Evolutionary conservation across 1,284 basidiomycete species (phyloP).

Genomic region (Singerocomus inundabilis): DNA sequence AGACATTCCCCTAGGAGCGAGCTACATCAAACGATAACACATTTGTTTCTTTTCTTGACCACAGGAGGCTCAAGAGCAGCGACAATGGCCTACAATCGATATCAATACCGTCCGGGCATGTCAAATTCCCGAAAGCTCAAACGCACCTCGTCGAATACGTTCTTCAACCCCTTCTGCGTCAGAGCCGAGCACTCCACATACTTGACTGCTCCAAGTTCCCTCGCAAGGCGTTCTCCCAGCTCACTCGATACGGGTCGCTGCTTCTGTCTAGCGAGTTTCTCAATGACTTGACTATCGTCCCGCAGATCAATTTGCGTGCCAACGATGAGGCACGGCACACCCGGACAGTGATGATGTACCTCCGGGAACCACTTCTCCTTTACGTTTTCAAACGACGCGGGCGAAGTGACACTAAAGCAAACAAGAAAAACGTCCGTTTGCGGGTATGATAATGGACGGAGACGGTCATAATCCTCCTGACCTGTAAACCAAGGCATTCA

Average conservation of each 20-base stretch:
- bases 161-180: constrained; percentile 99
- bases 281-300: constrained; percentile 89
- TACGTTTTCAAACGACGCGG: constrained; percentile 99
- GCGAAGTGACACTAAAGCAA: constrained; percentile 98
- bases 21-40: constrained; percentile 75
- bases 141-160: constrained; percentile 97
- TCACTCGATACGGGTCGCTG: constrained; percentile 89
- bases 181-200: constrained; percentile 99
- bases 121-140: constrained; percentile 1
- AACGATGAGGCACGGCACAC: constrained; percentile 97
- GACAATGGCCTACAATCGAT: constrained; percentile 80
- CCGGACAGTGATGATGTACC: constrained; percentile 99
- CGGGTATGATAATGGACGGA: constrained; percentile 98
- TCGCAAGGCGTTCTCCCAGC: constrained; percentile 89
- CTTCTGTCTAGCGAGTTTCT: constrained; percentile 95
- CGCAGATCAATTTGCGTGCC: constrained; percentile 98
- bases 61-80: constrained; percentile 97
- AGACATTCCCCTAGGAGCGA: constrained; percentile 27
- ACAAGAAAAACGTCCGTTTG: constrained; percentile 99
- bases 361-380: constrained; percentile 99
- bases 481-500: constrained; percentile 44
- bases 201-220: constrained; percentile 97
- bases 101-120: constrained; percentile 3
- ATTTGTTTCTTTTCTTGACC: constrained; percentile 80
- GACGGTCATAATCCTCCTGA: constrained; percentile 99